Conservation (phyloP, 148 eudicot species). For the Drosera capensis region DNA sequence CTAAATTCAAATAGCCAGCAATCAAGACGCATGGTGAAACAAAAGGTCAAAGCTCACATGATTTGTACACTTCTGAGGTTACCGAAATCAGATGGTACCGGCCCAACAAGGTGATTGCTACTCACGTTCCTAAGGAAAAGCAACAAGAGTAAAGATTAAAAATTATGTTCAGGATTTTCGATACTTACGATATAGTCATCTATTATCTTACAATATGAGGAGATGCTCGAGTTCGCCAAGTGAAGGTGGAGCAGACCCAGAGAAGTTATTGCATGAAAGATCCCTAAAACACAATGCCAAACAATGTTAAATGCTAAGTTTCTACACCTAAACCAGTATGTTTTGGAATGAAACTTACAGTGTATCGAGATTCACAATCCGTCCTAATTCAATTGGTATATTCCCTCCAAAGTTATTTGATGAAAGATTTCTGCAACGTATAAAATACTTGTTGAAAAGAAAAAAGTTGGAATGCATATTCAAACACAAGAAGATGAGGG, state of each 20-base stretch:
- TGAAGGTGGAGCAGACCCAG: slow-evolving; percentile 45
- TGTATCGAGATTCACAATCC: slow-evolving; percentile 52
- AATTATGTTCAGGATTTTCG: background rate
- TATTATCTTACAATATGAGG: slow-evolving; percentile 34
- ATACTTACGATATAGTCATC: background rate
- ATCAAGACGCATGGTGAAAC: background rate
- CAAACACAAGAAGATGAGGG: background rate
- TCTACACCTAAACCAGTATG: background rate
- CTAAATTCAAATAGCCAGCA: background rate
- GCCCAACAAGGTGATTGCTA: slow-evolving; percentile 30
- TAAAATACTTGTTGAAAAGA: too few species aligned
- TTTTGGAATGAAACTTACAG: slow-evolving; percentile 20
- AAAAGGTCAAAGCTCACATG: slow-evolving; percentile 23
- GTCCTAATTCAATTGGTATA: slow-evolving; percentile 49
- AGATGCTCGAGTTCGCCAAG: slow-evolving; percentile 71
- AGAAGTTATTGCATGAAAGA: slow-evolving; percentile 44
- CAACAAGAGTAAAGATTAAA: background rate
- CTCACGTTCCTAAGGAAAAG: slow-evolving; percentile 37
- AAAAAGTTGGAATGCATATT: background rate
- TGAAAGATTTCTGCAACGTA: slow-evolving; percentile 37
- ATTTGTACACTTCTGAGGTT: slow-evolving; percentile 38
- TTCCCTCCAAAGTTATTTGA: slow-evolving; percentile 40
- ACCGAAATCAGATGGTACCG: slow-evolving; percentile 40
- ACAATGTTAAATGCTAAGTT: background rate
- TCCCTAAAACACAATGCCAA: slow-evolving; percentile 21